These are phyloP conservation scores for Elaphomyces granulatus DNA, from an alignment of 495 filamentous ascomycete species.

Conservation along the genomic window DNA sequence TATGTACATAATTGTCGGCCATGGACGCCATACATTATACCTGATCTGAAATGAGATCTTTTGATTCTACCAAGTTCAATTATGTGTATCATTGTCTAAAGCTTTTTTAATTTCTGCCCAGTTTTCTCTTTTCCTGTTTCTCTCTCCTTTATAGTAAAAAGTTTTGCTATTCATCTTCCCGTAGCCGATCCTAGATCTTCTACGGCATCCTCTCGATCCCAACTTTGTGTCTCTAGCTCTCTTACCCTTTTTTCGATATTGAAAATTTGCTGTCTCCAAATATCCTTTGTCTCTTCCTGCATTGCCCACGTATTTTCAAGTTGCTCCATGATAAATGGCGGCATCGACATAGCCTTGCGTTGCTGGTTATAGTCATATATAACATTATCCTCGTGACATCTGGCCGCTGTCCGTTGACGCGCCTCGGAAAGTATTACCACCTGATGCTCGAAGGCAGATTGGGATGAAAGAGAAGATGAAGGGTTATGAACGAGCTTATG, in stretches of 20 bases:
- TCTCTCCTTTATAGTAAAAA: not conserved
- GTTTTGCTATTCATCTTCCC: not conserved
- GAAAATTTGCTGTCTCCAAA: slow-evolving; percentile 35
- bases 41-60: too few relatives aligned
- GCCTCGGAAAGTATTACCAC: slow-evolving; percentile 64
- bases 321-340: slow-evolving; percentile 48
- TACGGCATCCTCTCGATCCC: slow-evolving; percentile 56
- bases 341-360: slow-evolving; percentile 37
- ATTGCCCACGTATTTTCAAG: slow-evolving; percentile 49
- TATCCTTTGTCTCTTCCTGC: slow-evolving; percentile 46
- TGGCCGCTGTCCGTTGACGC: slow-evolving; percentile 61
- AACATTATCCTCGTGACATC: slow-evolving; percentile 69
- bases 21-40: too few relatives aligned
- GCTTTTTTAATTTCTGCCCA: too few relatives aligned
- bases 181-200: slow-evolving; percentile 51
- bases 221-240: slow-evolving; percentile 53
- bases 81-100: too few relatives aligned
- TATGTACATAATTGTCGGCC: too few relatives aligned
- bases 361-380: slow-evolving; percentile 65
- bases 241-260: slow-evolving; percentile 41
- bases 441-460: slow-evolving; percentile 41
- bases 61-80: too few relatives aligned
- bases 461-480: slow-evolving; percentile 15
- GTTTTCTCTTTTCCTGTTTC: too few relatives aligned
- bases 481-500: slow-evolving; percentile 59